phyloP scores from a whole-genome alignment of 768 basidiomycete genomes.

The Macrolepiota dolichaula region DNA sequence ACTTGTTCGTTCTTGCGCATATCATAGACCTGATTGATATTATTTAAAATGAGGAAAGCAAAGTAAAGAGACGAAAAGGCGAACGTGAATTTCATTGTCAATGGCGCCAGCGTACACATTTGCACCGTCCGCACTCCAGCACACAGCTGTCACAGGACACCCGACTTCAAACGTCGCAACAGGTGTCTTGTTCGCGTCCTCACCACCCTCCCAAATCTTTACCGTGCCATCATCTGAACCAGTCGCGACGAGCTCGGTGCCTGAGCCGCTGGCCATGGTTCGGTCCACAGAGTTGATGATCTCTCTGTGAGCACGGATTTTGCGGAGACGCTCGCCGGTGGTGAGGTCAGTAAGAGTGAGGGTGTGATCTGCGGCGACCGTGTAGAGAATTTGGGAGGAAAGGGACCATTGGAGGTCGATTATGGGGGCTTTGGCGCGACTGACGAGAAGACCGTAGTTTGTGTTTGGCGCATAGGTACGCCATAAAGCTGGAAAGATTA shows the following conservation, averaged over 20 bases:
- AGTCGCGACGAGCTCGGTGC: constrained; percentile 80
- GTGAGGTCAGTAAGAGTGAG: constrained; percentile 75
- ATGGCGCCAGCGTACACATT: constrained; percentile 88
- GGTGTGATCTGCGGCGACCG: constrained; percentile 88
- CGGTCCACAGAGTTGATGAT: constrained; percentile 90
- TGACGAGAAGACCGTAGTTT: constrained; percentile 86
- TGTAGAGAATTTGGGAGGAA: constrained; percentile 67
- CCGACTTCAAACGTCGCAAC: constrained; percentile 82
- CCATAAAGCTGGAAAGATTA: constrained; percentile 65
- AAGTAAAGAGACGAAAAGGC: constrained; percentile 25
- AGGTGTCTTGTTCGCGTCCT: constrained; percentile 66
- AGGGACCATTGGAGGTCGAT: constrained; percentile 92
- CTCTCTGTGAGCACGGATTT: constrained; percentile 86
- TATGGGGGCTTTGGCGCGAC: constrained; percentile 86
- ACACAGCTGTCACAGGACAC: constrained; percentile 88
- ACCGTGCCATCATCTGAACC: constrained; percentile 93
- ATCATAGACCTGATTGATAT: constrained; percentile 74
- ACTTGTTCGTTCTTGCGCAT: constrained; percentile 81
- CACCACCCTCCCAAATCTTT: constrained; percentile 86
- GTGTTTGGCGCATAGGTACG: constrained; percentile 88
- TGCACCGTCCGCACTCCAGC: constrained; percentile 89
- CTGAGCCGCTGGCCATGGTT: constrained; percentile 80
- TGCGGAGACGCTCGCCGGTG: constrained; percentile 76
- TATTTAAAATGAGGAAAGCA: neutral
- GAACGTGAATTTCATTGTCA: constrained; percentile 94